These are phyloP conservation scores for Piper longum DNA, from an alignment of 164 flowering plant species.

Conservation along the genomic window DNA sequence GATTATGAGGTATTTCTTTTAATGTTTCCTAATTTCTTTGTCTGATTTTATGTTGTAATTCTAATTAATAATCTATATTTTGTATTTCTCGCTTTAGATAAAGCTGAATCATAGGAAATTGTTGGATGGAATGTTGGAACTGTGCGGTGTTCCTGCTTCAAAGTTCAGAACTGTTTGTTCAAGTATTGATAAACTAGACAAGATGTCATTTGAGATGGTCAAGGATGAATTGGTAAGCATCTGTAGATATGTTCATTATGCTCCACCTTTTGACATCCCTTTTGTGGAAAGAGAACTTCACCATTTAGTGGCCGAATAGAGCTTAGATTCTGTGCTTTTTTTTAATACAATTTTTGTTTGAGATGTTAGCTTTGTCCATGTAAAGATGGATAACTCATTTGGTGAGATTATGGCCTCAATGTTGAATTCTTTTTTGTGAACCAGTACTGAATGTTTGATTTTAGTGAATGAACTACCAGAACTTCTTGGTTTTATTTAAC, in stretches of 20 bases:
- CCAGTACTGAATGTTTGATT: too few relatives aligned
- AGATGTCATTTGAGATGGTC: constrained; percentile 68
- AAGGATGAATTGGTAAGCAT: constrained; percentile 72
- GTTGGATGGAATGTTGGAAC: constrained; percentile 87
- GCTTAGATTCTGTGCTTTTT: neutral
- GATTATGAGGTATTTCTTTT: constrained; percentile 60
- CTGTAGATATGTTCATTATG: neutral
- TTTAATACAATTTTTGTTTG: too few relatives aligned
- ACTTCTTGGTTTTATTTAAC: too few relatives aligned
- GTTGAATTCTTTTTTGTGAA: too few relatives aligned
- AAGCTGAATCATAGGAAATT: constrained; percentile 83
- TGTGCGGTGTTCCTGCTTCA: constrained; percentile 89
- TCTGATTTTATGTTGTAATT: neutral
- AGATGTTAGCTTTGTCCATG: too few relatives aligned
- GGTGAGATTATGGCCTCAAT: too few relatives aligned
- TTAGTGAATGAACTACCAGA: too few relatives aligned
- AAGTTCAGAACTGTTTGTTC: constrained; percentile 94
- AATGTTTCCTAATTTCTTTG: neutral
- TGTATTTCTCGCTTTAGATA: constrained; percentile 30
- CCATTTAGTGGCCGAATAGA: neutral
- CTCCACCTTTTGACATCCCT: neutral
- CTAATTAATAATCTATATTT: neutral
- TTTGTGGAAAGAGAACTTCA: neutral
- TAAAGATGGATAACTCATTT: too few relatives aligned
- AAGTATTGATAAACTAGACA: constrained; percentile 94